A percentile compares a stretch with the other conserved stretches of the same genome.
These are phyloP conservation scores for Orychophragmus violaceus DNA, from an alignment of 345 rosid genomes.

Conservation along the genomic window DNA sequence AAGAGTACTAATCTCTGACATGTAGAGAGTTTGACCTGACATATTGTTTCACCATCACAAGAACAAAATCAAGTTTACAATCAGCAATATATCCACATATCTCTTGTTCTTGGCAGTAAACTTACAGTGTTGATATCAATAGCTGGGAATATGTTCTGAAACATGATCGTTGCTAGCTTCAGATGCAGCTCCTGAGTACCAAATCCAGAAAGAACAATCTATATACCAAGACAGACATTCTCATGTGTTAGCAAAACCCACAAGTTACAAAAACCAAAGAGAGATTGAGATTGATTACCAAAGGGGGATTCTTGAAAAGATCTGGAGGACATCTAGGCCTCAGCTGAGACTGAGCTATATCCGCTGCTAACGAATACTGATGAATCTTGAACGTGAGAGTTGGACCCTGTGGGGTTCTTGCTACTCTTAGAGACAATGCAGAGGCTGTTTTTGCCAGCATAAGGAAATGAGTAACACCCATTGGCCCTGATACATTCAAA, in stretches of 20 bases:
- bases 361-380: conserved; percentile 66
- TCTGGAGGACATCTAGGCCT: conserved; percentile 94
- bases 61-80: conserved; percentile 14
- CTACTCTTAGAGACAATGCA: conserved; percentile 66
- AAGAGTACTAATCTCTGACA: conserved; percentile 92
- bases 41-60: conserved; percentile 22
- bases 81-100: neutral
- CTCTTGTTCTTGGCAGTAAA: too few relatives aligned
- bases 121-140: conserved; percentile 92
- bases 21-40: conserved; percentile 84
- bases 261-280: neutral
- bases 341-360: conserved; percentile 76
- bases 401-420: conserved; percentile 96
- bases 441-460: conserved; percentile 67
- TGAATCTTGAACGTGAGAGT: conserved; percentile 79
- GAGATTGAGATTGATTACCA: conserved; percentile 41
- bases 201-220: conserved; percentile 96
- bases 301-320: conserved; percentile 77
- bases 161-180: conserved; percentile 76
- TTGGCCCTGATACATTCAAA: conserved; percentile 89
- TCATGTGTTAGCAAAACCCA: neutral
- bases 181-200: conserved; percentile 81
- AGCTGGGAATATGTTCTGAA: conserved; percentile 92
- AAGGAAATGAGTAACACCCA: conserved; percentile 96
- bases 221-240: conserved; percentile 28